Percentiles rank a stretch among this genome's conserved stretches.
phyloP scores from a whole-genome alignment of 2,329 filamentous ascomycete species.

The Penicillium paneum region DNA sequence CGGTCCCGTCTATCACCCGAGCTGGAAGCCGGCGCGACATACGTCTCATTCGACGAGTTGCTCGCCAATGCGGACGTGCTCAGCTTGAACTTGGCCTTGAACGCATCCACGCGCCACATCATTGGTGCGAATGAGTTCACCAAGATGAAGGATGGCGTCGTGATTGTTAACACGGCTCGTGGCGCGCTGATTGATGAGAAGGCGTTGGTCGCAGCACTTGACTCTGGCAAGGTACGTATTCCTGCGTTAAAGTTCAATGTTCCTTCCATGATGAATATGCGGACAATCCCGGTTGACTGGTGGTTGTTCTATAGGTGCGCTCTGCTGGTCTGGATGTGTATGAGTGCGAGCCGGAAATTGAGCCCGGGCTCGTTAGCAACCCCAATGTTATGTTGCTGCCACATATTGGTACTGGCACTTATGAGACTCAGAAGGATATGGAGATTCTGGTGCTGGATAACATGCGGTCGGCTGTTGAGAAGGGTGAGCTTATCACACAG shows the following conservation, averaged over 20 bases:
- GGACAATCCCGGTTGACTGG: neutral
- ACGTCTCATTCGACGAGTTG: slow-evolving; percentile 47
- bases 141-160: slow-evolving; percentile 46
- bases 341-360: slow-evolving; percentile 46
- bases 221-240: slow-evolving; percentile 42
- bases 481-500: slow-evolving; percentile 57
- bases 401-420: slow-evolving; percentile 59
- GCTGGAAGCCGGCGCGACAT: slow-evolving; percentile 42
- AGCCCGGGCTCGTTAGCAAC: slow-evolving; percentile 48
- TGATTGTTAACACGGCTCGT: slow-evolving; percentile 46
- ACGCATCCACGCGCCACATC: slow-evolving; percentile 46
- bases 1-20: slow-evolving; percentile 41
- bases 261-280: neutral
- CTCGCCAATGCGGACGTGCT: slow-evolving; percentile 48
- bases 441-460: slow-evolving; percentile 59
- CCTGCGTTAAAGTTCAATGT: neutral
- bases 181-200: slow-evolving; percentile 48
- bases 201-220: slow-evolving; percentile 45
- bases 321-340: slow-evolving; percentile 49
- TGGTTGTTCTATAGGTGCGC: slow-evolving; percentile 29
- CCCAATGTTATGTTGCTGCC: slow-evolving; percentile 54
- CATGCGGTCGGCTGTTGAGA: slow-evolving; percentile 55
- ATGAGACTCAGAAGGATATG: slow-evolving; percentile 61
- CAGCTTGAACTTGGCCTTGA: slow-evolving; percentile 46
- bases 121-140: slow-evolving; percentile 45